Percentiles rank a stretch among this genome's conserved stretches.
These are phyloP conservation scores for Cryptococcus neoformans DNA, from an alignment of 1,284 basidiomycete species.

Conservation along the genomic window DNA sequence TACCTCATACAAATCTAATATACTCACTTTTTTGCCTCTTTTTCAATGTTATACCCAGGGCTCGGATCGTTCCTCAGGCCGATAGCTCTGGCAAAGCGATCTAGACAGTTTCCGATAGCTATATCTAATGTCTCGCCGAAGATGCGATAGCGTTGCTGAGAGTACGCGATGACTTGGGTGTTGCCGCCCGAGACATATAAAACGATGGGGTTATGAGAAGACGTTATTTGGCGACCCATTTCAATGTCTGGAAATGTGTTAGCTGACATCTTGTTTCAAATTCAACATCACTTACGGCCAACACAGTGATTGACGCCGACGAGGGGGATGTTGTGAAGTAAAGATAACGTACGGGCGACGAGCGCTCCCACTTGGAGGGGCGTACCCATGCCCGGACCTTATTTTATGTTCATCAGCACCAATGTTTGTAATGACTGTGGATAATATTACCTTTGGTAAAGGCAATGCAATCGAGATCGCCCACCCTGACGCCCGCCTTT, in stretches of 20 bases:
- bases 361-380: slow-evolving; percentile 93
- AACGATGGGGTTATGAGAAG: slow-evolving; percentile 91
- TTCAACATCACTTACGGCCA: slow-evolving; percentile 66
- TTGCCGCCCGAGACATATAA: slow-evolving; percentile 99
- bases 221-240: slow-evolving; percentile 95
- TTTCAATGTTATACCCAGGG: slow-evolving; percentile 98
- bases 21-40: slow-evolving; percentile 80
- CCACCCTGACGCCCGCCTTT: slow-evolving; percentile 66
- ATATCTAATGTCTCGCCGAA: slow-evolving; percentile 99
- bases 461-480: slow-evolving; percentile 89
- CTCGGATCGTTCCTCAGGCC: slow-evolving; percentile 92
- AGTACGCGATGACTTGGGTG: slow-evolving; percentile 99
- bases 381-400: slow-evolving; percentile 98
- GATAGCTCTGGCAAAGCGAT: slow-evolving; percentile 96
- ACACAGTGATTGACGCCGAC: slow-evolving; percentile 99
- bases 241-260: slow-evolving; percentile 75
- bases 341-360: slow-evolving; percentile 87
- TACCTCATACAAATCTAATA: too few relatives aligned
- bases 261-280: background rate
- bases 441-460: slow-evolving; percentile 80
- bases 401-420: background rate
- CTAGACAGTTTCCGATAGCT: slow-evolving; percentile 97
- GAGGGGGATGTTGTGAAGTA: slow-evolving; percentile 85
- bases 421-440: background rate
- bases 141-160: slow-evolving; percentile 93